Percentiles rank a stretch among this genome's conserved stretches.
These are phyloP conservation scores for Cercospora citrullina DNA, from an alignment of 2,329 filamentous ascomycete genomes.

Conservation along the genomic window DNA sequence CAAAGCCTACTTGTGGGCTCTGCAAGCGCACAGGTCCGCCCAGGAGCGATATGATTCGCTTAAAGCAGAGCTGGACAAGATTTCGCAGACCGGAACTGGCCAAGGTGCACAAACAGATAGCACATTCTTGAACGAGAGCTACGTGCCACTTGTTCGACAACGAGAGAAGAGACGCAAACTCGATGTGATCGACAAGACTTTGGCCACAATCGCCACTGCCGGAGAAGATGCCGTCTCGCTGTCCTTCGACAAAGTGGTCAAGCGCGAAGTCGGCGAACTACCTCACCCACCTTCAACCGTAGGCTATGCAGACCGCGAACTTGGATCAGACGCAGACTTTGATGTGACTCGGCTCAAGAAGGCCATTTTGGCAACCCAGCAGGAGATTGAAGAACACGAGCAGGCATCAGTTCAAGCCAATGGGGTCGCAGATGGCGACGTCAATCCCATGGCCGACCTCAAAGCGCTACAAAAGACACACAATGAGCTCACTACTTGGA, in stretches of 20 bases:
- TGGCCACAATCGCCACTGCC: constrained; percentile 22
- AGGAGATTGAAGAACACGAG: constrained; percentile 26
- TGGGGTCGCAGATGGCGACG: background rate
- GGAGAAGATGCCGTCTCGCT: constrained; percentile 22
- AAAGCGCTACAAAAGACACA: constrained; percentile 34
- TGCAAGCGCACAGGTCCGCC: constrained; percentile 34
- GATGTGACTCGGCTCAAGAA: constrained; percentile 36
- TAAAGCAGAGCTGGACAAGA: constrained; percentile 32
- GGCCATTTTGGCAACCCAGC: constrained; percentile 32
- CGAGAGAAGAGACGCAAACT: constrained; percentile 34
- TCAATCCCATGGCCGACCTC: constrained; percentile 26
- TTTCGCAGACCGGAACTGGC: constrained; percentile 11
- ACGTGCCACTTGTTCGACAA: constrained; percentile 32
- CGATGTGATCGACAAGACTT: constrained; percentile 31
- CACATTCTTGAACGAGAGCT: constrained; percentile 23
- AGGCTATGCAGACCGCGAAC: constrained; percentile 25
- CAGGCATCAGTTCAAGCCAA: constrained; percentile 2
- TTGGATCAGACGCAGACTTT: constrained; percentile 28
- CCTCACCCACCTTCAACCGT: constrained; percentile 30
- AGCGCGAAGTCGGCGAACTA: constrained; percentile 32
- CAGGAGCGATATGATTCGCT: constrained; percentile 34
- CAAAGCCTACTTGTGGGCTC: constrained; percentile 35
- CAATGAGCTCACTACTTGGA: constrained; percentile 38
- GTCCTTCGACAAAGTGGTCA: constrained; percentile 33
- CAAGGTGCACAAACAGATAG: background rate